phyloP scores from a whole-genome alignment of 2,329 filamentous ascomycete genomes.

The Epichloe sp. region DNA sequence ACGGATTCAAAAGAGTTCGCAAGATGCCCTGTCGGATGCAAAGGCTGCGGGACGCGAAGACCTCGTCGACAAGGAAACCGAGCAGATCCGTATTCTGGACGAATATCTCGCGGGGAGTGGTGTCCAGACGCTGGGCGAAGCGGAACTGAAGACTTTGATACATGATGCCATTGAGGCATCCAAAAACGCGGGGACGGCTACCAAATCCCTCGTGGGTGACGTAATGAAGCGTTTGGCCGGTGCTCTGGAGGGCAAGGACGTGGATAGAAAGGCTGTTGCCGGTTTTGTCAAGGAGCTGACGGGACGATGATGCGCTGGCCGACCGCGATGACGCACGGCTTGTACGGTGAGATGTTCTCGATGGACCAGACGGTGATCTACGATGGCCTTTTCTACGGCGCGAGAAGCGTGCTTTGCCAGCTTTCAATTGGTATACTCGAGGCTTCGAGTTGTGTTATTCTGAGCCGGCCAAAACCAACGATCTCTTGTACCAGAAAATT shows the following conservation, averaged over 20 bases:
- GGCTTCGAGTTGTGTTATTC: too few species aligned
- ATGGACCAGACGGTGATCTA: too few species aligned
- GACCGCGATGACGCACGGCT: too few species aligned
- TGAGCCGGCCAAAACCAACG: too few species aligned
- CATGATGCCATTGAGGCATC: conserved; percentile 36
- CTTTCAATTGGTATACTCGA: too few species aligned
- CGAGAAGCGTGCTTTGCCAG: too few species aligned
- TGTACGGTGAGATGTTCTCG: too few species aligned
- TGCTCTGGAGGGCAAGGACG: conserved; percentile 46
- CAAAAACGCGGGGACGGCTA: conserved; percentile 29
- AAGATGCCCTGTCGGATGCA: conserved; percentile 52
- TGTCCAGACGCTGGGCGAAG: conserved; percentile 43
- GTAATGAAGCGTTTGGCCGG: conserved; percentile 49
- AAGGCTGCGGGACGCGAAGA: conserved; percentile 50
- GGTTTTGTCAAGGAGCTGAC: conserved; percentile 44
- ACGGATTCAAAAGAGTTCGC: conserved; percentile 44
- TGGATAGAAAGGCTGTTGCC: conserved; percentile 49
- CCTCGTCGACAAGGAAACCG: conserved; percentile 56
- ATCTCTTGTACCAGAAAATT: too few species aligned
- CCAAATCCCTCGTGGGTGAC: conserved; percentile 40
- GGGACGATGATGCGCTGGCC: conserved; percentile 5
- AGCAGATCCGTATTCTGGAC: conserved; percentile 50
- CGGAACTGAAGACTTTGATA: conserved; percentile 44
- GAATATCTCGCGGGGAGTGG: conserved; percentile 49
- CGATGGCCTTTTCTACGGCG: too few species aligned